These are phyloP conservation scores for Fennellomyces sp. DNA, from an alignment of 371 early-diverging fungal species.

Conservation along the genomic window DNA sequence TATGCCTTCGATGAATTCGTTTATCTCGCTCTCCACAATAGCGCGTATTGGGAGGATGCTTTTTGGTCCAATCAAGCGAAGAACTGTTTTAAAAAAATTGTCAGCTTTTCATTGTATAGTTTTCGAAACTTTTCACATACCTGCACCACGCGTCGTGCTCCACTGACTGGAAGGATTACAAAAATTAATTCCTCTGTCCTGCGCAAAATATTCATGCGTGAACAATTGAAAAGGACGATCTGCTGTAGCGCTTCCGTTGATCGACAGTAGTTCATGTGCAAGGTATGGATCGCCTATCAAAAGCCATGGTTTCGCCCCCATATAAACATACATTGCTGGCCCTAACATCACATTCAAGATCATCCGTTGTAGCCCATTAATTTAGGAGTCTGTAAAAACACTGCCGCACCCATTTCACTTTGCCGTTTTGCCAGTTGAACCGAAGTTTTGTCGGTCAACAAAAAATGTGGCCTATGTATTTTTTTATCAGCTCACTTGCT, in stretches of 20 bases:
- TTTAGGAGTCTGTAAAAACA: no score
- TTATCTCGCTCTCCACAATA: no score
- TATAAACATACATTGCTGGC: not conserved
- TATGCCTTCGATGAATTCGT: no score
- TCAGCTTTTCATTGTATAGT: not conserved
- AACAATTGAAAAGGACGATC: constrained; percentile 14
- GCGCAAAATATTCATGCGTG: constrained; percentile 6
- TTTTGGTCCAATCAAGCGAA: no score
- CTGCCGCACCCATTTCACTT: not conserved
- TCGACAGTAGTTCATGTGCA: constrained; percentile 22
- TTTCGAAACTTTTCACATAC: no score
- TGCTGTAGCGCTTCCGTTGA: constrained; percentile 14
- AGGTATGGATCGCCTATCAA: constrained; percentile 17
- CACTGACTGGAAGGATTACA: constrained; percentile 7
- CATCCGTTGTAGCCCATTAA: not conserved
- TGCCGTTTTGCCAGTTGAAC: constrained; percentile 16
- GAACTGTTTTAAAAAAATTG: no score
- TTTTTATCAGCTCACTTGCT: no score
- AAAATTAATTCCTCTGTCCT: constrained; percentile 14
- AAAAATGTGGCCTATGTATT: no score
- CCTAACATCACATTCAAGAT: no score
- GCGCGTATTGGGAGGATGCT: no score
- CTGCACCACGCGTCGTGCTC: constrained; percentile 11
- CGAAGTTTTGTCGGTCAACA: no score
- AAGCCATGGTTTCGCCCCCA: constrained; percentile 25